Conservation (phyloP, 495 filamentous ascomycete species). For the Annulohypoxylon maeteangense region DNA sequence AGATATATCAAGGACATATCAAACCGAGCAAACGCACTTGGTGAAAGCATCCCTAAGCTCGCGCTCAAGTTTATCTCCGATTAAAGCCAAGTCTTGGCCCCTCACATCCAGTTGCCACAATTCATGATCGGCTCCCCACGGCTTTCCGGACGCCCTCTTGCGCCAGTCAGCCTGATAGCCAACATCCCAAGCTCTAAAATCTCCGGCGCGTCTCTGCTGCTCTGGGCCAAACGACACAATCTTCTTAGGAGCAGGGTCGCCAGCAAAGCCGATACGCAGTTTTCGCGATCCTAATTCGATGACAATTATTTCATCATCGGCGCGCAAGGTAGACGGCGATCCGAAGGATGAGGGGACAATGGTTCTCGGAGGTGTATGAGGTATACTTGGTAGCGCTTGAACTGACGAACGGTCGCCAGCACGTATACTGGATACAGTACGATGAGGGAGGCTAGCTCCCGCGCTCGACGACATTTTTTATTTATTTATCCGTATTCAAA, state of each 20-base stretch:
- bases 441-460: slow-evolving; percentile 55
- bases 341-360: slow-evolving; percentile 69
- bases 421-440: slow-evolving; percentile 63
- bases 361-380: slow-evolving; percentile 69
- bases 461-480: slow-evolving; percentile 48
- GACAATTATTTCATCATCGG: slow-evolving; percentile 84
- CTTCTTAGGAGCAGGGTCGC: slow-evolving; percentile 79
- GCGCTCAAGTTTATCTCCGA: slow-evolving; percentile 89
- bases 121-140: slow-evolving; percentile 79
- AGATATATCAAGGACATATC: too few relatives aligned
- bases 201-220: slow-evolving; percentile 78
- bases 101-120: slow-evolving; percentile 83
- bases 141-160: slow-evolving; percentile 55
- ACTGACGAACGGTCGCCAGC: slow-evolving; percentile 49
- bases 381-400: slow-evolving; percentile 44
- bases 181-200: slow-evolving; percentile 77
- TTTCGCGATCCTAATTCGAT: slow-evolving; percentile 84
- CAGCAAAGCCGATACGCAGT: slow-evolving; percentile 85
- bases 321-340: slow-evolving; percentile 77
- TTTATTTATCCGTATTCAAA: slow-evolving; percentile 13
- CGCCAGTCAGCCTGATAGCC: slow-evolving; percentile 60
- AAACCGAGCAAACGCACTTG: slow-evolving; percentile 59
- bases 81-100: slow-evolving; percentile 75
- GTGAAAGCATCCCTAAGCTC: slow-evolving; percentile 85
- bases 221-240: slow-evolving; percentile 76